Conservation (phyloP, 805 yeast genomes). For the Yamadazyma sp. region DNA sequence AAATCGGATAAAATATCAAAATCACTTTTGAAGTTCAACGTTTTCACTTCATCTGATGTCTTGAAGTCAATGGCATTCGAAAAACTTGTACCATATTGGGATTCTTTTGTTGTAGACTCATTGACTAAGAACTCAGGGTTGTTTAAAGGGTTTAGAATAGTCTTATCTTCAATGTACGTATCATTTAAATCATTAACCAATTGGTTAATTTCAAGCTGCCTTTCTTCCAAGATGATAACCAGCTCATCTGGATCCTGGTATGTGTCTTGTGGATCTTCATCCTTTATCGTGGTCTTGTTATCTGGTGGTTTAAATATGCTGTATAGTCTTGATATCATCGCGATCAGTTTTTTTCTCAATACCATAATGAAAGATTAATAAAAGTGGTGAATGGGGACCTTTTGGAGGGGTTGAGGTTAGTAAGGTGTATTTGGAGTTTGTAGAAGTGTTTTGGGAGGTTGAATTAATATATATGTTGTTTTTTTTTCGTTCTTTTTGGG, state of each 20-base stretch:
- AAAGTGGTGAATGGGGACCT: no score
- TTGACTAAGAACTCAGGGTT: no score
- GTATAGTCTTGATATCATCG: not conserved
- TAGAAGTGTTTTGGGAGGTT: no score
- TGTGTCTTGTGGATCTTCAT: not conserved
- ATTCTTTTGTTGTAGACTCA: constrained; percentile 1
- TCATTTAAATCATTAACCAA: not conserved
- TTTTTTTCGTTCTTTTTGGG: no score
- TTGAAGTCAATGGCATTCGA: constrained; percentile 10
- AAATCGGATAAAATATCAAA: no score
- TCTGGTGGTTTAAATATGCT: not conserved
- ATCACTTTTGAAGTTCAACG: constrained; percentile 10
- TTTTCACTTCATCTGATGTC: constrained; percentile 6
- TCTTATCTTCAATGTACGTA: not conserved
- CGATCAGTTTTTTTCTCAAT: no score
- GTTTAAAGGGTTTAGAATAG: not conserved
- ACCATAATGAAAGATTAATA: no score
- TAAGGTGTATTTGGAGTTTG: no score
- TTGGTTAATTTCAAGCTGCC: not conserved
- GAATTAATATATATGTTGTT: no score
- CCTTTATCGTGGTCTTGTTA: not conserved
- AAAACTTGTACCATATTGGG: constrained; percentile 15
- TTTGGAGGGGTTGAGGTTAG: no score
- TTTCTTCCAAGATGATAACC: constrained; percentile 1
- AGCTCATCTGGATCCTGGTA: not conserved